Evolutionary conservation across 805 yeast genomes (phyloP), one percentile per base, ranked within the genome.

Genomic region (Ogataea paradorogensis): DNA sequence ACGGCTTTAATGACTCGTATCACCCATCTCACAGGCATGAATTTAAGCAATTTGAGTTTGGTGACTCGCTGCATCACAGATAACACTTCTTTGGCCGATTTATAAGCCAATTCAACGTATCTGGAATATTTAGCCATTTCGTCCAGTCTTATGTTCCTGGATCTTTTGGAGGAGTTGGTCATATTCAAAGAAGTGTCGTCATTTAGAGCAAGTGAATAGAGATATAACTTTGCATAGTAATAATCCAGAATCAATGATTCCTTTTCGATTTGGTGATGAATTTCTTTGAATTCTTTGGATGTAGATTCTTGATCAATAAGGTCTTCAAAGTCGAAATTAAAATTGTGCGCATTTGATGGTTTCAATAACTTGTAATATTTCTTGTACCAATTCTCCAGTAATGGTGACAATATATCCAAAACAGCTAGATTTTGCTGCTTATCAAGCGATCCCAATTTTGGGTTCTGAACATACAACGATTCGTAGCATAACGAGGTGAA

Each of bases 1-100:
- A 88, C 88, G 0, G 96, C 86, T 51, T 91, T 78, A 15, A 90
- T 89, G 20, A 88, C 79, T 37, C 95, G 71, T 0, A 86, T 83
- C 6, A 84, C 80, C 95, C 96, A 89, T 47, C 96, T 69, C n/a
- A 88, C 89, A 1, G 98, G 96, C 81, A 89, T 87, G 55, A 73
- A 83, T 42, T 79, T 70, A 38, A 88, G 64, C 69, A 82, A 64
- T 43, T 74, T 76, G 43, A 83, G 63, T 46, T 70, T 70, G 52
- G 82, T 86, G 5, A 88, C 79, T 27, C 93, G 64, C 40, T 76
- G 78, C 4, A 90, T 84, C 4, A 84, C 82, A 16, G 74, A 71
- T 20, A 90, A 64, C 52, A 86, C 76, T 56, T 85, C 95, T 52
- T 81, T 80, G 1, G 96, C 96, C 0, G 97, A 83, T 43, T 71